Percentiles rank a stretch among this genome's conserved stretches.
Conservation (phyloP, 2,329 filamentous ascomycete species). For the Monosporascus sp. region DNA sequence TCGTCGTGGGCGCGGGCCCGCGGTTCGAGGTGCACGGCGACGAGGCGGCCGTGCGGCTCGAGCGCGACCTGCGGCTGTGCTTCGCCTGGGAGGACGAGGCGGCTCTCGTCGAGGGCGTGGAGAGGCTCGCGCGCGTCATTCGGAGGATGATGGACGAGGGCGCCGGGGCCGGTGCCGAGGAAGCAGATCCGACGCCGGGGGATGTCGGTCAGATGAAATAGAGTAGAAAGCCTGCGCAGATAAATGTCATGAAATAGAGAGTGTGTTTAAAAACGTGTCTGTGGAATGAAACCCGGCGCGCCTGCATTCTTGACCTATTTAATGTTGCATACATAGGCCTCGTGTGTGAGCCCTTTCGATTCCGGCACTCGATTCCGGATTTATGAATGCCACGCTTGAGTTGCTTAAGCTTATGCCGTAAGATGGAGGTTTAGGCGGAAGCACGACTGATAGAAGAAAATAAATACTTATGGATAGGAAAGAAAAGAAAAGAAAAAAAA, state of each 20-base stretch:
- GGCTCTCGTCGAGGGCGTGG: constrained; percentile 61
- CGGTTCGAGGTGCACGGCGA: constrained; percentile 65
- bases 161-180: neutral
- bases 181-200: neutral
- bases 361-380: too few relatives aligned
- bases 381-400: too few relatives aligned
- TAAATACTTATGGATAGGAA: too few relatives aligned
- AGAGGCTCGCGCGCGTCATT: constrained; percentile 49
- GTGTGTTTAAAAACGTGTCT: neutral
- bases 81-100: constrained; percentile 69
- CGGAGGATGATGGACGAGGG: neutral
- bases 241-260: neutral
- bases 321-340: too few relatives aligned
- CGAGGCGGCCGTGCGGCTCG: constrained; percentile 48
- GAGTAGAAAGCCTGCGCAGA: neutral
- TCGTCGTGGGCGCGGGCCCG: constrained; percentile 63
- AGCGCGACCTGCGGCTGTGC: constrained; percentile 57
- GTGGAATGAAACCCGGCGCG: too few relatives aligned
- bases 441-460: too few relatives aligned
- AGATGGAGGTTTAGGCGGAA: too few relatives aligned
- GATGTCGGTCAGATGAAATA: neutral
- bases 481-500: too few relatives aligned
- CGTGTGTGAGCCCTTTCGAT: too few relatives aligned
- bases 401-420: too few relatives aligned
- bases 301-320: too few relatives aligned